phyloP scores from a whole-genome alignment of 208 protist species.

The Polymyxa betae region DNA sequence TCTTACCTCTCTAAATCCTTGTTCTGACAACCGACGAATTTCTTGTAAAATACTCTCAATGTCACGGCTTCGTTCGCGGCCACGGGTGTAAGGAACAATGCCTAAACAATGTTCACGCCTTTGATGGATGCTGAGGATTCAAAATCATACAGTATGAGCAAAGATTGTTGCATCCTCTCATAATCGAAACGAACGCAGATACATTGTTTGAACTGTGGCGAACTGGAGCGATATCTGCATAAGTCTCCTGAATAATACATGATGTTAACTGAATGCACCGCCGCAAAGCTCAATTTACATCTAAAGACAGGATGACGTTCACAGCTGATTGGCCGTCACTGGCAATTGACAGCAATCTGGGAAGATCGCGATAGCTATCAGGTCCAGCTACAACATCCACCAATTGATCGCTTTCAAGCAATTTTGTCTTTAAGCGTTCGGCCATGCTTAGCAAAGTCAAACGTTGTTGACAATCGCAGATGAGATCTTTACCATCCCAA shows the following conservation, averaged over 20 bases:
- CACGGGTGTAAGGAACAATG: constrained; percentile 79
- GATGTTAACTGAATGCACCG: neutral
- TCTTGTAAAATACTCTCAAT: constrained; percentile 66
- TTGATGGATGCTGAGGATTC: neutral
- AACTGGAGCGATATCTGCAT: constrained; percentile 80
- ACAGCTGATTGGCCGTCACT: constrained; percentile 3
- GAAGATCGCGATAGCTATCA: constrained; percentile 80
- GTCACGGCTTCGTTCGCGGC: constrained; percentile 71
- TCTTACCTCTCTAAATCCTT: neutral
- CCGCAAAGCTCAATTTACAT: neutral
- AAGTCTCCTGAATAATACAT: constrained; percentile 67
- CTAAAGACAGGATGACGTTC: neutral
- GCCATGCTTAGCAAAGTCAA: constrained; percentile 76
- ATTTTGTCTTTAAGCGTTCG: constrained; percentile 76
- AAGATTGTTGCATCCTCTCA: constrained; percentile 84
- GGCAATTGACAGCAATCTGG: constrained; percentile 69
- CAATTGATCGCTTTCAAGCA: constrained; percentile 74
- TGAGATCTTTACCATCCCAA: neutral
- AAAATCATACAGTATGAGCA: constrained; percentile 82
- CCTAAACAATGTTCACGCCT: neutral
- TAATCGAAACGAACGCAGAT: constrained; percentile 74
- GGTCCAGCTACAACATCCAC: constrained; percentile 81
- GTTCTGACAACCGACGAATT: constrained; percentile 64
- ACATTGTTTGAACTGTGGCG: constrained; percentile 59
- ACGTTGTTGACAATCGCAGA: neutral